Evolutionary conservation across 2,329 filamentous ascomycete genomes (phyloP), one percentile per base, ranked within the genome.

Genomic region (Cladosporium phlei): DNA sequence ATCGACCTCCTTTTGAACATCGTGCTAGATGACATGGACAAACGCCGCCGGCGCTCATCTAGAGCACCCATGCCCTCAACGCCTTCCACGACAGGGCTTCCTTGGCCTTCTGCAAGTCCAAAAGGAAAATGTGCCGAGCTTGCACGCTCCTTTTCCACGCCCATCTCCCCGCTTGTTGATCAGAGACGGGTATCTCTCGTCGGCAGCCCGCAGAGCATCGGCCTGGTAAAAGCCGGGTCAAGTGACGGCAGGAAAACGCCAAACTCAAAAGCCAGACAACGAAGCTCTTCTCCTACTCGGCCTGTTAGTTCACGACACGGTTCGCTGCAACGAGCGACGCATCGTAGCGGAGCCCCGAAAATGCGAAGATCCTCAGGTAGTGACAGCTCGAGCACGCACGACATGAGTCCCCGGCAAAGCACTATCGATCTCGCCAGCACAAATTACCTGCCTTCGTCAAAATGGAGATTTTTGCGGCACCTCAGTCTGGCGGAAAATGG

Each of bases 21-120:
- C 56, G 90, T 98, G 20, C 71, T 98, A 51, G 93, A 98, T 62
- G 93, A 98, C 61, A 93, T 95, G 77, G 91, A 97, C 66, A 93
- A 88, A 70, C 79, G 93, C 54, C 82, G 91, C 19, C 82, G 88
- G 51, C 82, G 93, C 40, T 94, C 90, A 1, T 88, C 89, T 32
- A 97, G 95, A 69, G 57, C 57, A 14, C 62, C 61, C 11, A 77
- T 82, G 8, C 87, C 93, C 53, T 76, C 83, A 10, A 94, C 89
- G 0, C 88, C 90, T 3, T 84, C 86, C 1, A 77, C 82, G 9
- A 53, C 58, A 8, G 57, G 59, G 20, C 32, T 52, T 9, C 79
- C 84, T 1, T 88, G 85, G 78, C 75, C 69, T 53, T 73, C 60
- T 66, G 77, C 57, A 53, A 88, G 80, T 64, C 83, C 79, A 46